A percentile compares a stretch with the other conserved stretches of the same genome.
phyloP scores from a whole-genome alignment of 148 eudicot genomes.

The Rhododendron ovatum region DNA sequence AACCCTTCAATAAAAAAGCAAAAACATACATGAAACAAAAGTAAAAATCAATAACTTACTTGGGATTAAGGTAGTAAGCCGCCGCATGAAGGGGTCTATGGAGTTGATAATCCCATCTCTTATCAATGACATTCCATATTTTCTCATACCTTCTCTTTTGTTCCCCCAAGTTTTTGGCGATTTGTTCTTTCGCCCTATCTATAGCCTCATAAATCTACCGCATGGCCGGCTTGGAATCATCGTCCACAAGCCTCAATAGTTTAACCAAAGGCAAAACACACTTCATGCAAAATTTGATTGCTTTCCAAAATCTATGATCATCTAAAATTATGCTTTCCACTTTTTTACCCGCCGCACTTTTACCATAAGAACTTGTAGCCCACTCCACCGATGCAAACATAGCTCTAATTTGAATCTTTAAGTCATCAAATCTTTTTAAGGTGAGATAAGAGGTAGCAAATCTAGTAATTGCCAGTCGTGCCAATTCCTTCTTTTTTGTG shows the following conservation, averaged over 20 bases:
- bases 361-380: background rate
- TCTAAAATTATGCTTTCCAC: background rate
- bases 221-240: background rate
- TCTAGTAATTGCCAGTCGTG: background rate
- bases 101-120: background rate
- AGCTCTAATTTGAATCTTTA: background rate
- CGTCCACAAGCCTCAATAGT: conserved; percentile 1
- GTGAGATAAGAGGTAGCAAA: background rate
- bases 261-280: background rate
- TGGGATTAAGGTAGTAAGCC: background rate
- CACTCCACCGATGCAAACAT: background rate
- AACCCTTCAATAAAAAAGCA: background rate
- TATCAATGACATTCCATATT: background rate
- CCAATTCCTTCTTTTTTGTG: background rate
- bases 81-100: background rate
- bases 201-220: background rate
- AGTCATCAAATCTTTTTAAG: background rate
- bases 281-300: background rate
- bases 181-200: background rate
- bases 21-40: background rate
- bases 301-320: background rate
- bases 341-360: background rate
- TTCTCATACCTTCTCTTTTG: background rate
- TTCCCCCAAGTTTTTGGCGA: background rate
- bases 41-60: background rate